Conservation (phyloP, 208 protist genomes). For the Trypanosoma platydactyli region DNA sequence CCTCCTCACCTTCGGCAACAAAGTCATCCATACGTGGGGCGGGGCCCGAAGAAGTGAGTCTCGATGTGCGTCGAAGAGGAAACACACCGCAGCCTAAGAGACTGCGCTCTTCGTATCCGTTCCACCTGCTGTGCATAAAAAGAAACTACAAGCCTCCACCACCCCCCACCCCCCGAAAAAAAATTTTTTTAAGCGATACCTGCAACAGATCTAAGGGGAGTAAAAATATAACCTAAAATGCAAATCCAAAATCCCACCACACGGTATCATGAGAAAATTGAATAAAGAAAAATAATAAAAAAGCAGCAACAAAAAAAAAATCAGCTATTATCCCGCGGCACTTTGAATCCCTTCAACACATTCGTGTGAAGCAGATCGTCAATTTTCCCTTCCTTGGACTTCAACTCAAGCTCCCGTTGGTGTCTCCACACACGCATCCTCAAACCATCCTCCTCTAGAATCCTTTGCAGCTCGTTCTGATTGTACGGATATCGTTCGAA, state of each 20-base stretch:
- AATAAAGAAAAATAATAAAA: not conserved
- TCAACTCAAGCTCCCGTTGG: conserved; percentile 71
- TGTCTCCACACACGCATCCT: conserved; percentile 88
- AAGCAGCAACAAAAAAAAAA: not conserved
- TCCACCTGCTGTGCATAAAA: conserved; percentile 31
- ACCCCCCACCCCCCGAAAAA: too few relatives aligned
- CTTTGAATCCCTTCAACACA: conserved; percentile 36
- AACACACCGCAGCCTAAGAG: conserved; percentile 38
- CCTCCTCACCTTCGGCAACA: conserved; percentile 39
- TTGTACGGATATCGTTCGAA: conserved; percentile 81
- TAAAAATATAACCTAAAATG: not conserved
- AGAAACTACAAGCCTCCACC: not conserved
- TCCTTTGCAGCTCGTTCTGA: conserved; percentile 60
- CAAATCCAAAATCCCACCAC: not conserved
- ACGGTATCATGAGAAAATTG: too few relatives aligned
- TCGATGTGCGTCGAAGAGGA: conserved; percentile 24
- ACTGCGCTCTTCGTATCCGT: conserved; percentile 34
- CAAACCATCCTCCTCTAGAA: conserved; percentile 72
- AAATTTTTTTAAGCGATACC: not conserved
- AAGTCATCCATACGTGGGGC: conserved; percentile 25
- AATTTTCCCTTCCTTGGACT: conserved; percentile 68
- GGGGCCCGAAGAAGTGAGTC: conserved; percentile 17
- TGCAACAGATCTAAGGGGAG: conserved; percentile 3
- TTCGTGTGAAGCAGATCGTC: conserved; percentile 72
- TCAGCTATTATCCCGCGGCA: not conserved